Percentiles rank a stretch among this genome's conserved stretches.
Conservation (phyloP, 2,329 filamentous ascomycete genomes). For the Paecilomyces formosus region DNA sequence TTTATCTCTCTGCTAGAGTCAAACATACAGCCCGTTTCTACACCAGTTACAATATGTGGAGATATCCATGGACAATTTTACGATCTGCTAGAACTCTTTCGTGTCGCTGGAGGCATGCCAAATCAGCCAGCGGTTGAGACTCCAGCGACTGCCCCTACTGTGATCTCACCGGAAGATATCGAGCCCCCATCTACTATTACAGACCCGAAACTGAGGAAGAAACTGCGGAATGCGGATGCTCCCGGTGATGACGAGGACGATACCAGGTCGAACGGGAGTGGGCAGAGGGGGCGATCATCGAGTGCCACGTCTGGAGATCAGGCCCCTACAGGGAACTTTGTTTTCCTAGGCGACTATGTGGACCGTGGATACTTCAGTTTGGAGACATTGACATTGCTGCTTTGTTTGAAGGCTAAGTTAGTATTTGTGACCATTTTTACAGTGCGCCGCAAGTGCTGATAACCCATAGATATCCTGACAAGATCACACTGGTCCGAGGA, state of each 20-base stretch:
- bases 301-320: conserved; percentile 19
- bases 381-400: conserved; percentile 64
- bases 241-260: conserved; percentile 21
- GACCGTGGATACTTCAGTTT: conserved; percentile 68
- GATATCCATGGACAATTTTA: conserved; percentile 99
- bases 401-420: conserved; percentile 66
- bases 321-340: conserved; percentile 60
- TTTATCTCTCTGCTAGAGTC: conserved; percentile 56
- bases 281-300: conserved; percentile 17
- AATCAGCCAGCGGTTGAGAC: conserved; percentile 66
- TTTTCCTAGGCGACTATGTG: conserved; percentile 67
- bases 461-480: conserved; percentile 55
- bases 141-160: conserved; percentile 60
- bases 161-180: conserved; percentile 85
- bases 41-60: conserved; percentile 92
- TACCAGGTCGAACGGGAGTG: conserved; percentile 9
- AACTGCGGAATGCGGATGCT: conserved; percentile 53
- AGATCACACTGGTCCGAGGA: conserved; percentile 64
- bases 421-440: conserved; percentile 12
- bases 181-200: conserved; percentile 86
- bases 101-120: conserved; percentile 93
- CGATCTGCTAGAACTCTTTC: conserved; percentile 92
- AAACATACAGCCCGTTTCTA: conserved; percentile 96
- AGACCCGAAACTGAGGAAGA: conserved; percentile 78
- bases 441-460: conserved; percentile 4